Base-by-base conservation (phyloP, 768 basidiomycete species). In the Boletus edulis region DNA sequence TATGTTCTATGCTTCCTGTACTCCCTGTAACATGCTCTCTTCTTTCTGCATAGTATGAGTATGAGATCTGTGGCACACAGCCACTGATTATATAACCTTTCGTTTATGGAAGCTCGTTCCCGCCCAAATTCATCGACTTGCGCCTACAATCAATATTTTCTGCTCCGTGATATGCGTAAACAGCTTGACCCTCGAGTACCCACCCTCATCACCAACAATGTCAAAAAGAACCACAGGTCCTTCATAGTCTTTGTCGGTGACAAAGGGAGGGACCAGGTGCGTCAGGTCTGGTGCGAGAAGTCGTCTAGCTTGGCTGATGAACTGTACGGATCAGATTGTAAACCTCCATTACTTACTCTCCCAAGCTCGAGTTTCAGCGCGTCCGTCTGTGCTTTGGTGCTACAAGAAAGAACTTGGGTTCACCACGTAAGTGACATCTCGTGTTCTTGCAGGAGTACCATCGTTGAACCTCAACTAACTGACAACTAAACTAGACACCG, bases 351-450 rank as follows among this genome's bases (percentile, higher is more conserved):
- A 91, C 71, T 70, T 99, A 44, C 82, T 99, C 17, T 94, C 94
- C 0, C 95, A 98, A 76, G 89, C 90, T 14, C 81, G 89, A 51
- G 86, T 94, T 3, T 94, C 91, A 20, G 89, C 92, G 5, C 79
- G 94, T 15, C 94, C 94, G 2, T 91, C 89, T 8, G 94, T 97
- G 2, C 74, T 98, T 57, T 99, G 97, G 97, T 97, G 94, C 64
- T 99, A 99, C 79, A 98, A 97, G 76, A 98, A 98, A 69, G 95
- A 98, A 38, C 79, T 99, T 0, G 96, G 95, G 0, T 99, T 99
- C 67, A 94, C 94, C 10, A 94, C 83, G 91, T 89, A 62, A 60
- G 84, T 75, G 24, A 11, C 18, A 49, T 51, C 24, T 49, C 34
- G 27, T 12, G 18, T 12, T 2, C 3, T 13, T 20, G 14, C 10